phyloP scores from a whole-genome alignment of 306 rosid species.

The Lupinus albus region DNA sequence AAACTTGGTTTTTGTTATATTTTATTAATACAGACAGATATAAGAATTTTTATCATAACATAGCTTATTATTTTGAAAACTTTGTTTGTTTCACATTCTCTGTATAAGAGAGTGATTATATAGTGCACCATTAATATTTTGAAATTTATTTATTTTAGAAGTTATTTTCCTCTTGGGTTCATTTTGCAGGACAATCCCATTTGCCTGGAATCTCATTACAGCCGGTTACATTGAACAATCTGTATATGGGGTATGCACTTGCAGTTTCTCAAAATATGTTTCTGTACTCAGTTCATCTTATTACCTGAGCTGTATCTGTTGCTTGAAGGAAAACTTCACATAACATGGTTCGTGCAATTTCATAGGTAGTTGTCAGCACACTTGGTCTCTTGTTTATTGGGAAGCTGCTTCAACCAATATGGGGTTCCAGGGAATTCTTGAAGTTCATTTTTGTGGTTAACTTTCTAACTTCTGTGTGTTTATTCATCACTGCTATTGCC shows the following conservation, averaged over 20 bases:
- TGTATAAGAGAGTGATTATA: background rate
- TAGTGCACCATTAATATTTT: background rate
- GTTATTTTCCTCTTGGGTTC: slow-evolving; percentile 26
- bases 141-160: background rate
- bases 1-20: background rate
- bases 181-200: slow-evolving; percentile 82
- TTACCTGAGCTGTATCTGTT: slow-evolving; percentile 2
- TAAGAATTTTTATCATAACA: slow-evolving; percentile 3
- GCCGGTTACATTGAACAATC: slow-evolving; percentile 81
- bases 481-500: slow-evolving; percentile 79
- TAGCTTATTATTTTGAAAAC: background rate
- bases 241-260: slow-evolving; percentile 64
- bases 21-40: background rate
- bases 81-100: background rate
- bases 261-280: slow-evolving; percentile 15
- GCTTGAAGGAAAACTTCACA: background rate
- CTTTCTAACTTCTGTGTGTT: slow-evolving; percentile 72
- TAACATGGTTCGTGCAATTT: slow-evolving; percentile 32
- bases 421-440: slow-evolving; percentile 91
- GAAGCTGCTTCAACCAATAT: slow-evolving; percentile 85
- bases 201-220: slow-evolving; percentile 83
- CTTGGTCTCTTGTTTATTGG: slow-evolving; percentile 76
- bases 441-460: slow-evolving; percentile 84
- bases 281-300: background rate
- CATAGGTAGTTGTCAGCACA: slow-evolving; percentile 67